These are phyloP conservation scores for Lentinula boryana DNA, from an alignment of 768 basidiomycete species.

Conservation along the genomic window DNA sequence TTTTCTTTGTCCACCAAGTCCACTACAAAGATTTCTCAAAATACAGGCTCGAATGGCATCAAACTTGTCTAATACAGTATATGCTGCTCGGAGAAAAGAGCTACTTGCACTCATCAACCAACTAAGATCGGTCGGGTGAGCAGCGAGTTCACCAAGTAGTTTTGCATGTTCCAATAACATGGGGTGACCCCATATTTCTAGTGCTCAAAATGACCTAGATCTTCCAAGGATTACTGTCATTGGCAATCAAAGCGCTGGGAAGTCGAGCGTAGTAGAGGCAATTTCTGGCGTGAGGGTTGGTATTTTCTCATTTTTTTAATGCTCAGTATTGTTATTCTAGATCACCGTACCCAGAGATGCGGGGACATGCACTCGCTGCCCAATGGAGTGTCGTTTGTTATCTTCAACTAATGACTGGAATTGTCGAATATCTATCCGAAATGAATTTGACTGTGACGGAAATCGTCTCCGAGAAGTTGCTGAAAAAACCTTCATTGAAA, in stretches of 20 bases:
- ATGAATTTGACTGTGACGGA: conserved; percentile 22
- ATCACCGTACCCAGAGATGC: conserved; percentile 44
- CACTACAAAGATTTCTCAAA: too few species aligned
- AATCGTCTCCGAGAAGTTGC: conserved; percentile 14
- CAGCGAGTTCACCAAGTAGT: neutral
- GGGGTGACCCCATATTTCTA: conserved; percentile 6
- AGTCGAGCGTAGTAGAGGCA: conserved; percentile 43
- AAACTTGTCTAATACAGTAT: conserved; percentile 6
- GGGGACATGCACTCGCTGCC: conserved; percentile 40
- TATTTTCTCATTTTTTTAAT: neutral
- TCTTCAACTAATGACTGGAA: conserved; percentile 21
- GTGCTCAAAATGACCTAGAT: conserved; percentile 39
- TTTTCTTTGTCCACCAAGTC: too few species aligned
- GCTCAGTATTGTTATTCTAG: conserved; percentile 13
- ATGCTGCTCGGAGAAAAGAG: conserved; percentile 23
- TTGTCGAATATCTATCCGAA: conserved; percentile 37
- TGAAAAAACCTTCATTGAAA: neutral
- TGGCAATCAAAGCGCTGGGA: conserved; percentile 47
- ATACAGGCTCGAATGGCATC: neutral
- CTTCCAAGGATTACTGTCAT: conserved; percentile 45
- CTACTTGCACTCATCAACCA: conserved; percentile 24
- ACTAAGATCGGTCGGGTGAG: conserved; percentile 27
- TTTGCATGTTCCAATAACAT: neutral
- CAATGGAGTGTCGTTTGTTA: conserved; percentile 29
- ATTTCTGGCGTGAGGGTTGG: conserved; percentile 33